phyloP scores from a whole-genome alignment of 2,329 filamentous ascomycete species.

The Fusarium burgessii region DNA sequence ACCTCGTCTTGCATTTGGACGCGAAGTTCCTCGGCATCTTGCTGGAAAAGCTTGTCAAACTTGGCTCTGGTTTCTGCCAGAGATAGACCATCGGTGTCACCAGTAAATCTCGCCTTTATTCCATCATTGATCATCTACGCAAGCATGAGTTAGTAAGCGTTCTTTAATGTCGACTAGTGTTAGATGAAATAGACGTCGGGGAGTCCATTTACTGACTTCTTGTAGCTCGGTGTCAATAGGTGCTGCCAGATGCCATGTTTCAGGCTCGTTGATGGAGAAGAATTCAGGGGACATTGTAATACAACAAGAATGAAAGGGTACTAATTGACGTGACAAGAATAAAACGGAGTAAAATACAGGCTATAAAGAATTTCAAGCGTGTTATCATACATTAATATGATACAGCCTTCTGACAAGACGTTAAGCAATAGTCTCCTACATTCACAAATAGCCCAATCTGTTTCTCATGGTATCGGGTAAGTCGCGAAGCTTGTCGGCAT shows the following conservation, averaged over 20 bases:
- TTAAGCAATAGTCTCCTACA: rapidly evolving
- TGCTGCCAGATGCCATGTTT: not conserved
- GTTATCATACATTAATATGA: not conserved
- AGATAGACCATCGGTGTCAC: rapidly evolving
- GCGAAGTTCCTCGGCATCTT: not conserved
- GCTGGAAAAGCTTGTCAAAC: not conserved
- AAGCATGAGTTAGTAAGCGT: rapidly evolving
- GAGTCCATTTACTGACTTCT: not conserved
- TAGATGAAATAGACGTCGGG: too few relatives aligned
- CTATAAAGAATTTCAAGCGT: rapidly evolving
- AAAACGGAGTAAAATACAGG: rapidly evolving
- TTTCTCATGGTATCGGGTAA: not conserved
- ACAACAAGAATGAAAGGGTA: too few relatives aligned
- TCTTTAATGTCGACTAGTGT: too few relatives aligned
- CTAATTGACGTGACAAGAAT: too few relatives aligned
- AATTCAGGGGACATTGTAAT: not conserved
- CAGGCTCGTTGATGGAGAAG: not conserved
- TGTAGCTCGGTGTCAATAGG: not conserved
- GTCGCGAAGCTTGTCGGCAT: not conserved
- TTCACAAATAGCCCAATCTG: rapidly evolving
- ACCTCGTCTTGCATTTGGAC: not conserved
- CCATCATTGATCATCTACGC: not conserved
- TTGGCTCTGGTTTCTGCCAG: not conserved
- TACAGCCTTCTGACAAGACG: too few relatives aligned
- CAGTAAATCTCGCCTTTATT: not conserved